These are phyloP conservation scores for Omphalea diandra DNA, from an alignment of 441 rosid species.

Conservation along the genomic window DNA sequence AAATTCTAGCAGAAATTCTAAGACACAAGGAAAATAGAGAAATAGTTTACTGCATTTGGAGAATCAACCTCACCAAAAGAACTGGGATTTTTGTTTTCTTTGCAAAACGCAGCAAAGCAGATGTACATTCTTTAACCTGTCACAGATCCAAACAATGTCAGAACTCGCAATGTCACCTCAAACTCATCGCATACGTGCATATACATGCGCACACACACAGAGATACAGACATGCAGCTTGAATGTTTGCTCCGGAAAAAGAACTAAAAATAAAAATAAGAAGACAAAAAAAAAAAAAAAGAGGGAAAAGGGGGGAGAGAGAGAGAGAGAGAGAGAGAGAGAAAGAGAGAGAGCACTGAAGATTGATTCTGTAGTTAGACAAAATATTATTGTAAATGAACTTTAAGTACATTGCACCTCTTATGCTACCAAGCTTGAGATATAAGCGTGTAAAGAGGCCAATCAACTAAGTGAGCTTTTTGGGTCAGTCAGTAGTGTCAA, in stretches of 20 bases:
- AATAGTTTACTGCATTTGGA: background rate
- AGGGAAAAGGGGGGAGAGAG: too few species aligned
- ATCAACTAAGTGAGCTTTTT: conserved; percentile 26
- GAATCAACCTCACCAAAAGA: conserved; percentile 62
- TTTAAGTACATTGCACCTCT: background rate
- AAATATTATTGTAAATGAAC: background rate
- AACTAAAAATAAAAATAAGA: background rate
- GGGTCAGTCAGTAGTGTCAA: conserved; percentile 65
- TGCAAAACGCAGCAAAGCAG: conserved; percentile 84
- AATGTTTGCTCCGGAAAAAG: background rate
- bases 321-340: background rate
- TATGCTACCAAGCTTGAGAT: background rate
- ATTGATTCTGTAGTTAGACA: background rate
- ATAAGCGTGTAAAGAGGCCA: background rate
- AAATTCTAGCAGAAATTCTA: background rate
- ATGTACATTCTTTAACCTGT: conserved; percentile 93
- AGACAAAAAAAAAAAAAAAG: background rate
- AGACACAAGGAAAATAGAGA: background rate
- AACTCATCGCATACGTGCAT: background rate
- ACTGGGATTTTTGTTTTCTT: conserved; percentile 82
- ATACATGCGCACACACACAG: background rate
- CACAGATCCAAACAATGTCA: conserved; percentile 23
- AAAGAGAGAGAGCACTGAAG: background rate
- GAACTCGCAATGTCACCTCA: background rate
- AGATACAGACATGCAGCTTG: background rate